phyloP scores from a whole-genome alignment of 176 grass and related monocot species.

The Phragmites australis region DNA sequence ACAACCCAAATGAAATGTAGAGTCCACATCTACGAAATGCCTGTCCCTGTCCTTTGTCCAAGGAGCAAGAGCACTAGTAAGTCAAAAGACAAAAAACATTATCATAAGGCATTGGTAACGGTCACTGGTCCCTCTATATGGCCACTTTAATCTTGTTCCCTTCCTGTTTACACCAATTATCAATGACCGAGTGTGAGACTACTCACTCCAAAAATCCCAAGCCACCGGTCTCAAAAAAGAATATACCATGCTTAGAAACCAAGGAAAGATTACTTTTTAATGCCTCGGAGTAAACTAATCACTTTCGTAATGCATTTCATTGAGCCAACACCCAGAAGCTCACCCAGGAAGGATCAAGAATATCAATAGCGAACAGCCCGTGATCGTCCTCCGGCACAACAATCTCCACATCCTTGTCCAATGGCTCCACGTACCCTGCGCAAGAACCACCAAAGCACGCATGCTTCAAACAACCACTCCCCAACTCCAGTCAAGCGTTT shows the following conservation, averaged over 20 bases:
- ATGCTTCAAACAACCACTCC: not conserved
- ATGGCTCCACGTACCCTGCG: constrained; percentile 73
- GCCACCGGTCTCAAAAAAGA: constrained; percentile 2
- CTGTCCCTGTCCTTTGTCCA: not conserved
- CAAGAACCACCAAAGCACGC: not conserved
- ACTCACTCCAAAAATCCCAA: not conserved
- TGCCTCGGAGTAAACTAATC: not conserved
- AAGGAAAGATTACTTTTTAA: constrained; percentile 14
- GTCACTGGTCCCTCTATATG: not conserved
- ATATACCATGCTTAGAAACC: constrained; percentile 29
- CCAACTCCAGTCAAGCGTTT: not conserved
- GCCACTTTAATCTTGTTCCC: not conserved
- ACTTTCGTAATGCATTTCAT: not conserved
- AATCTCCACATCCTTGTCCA: constrained; percentile 77
- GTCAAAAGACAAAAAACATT: not conserved
- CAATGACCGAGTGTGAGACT: not conserved
- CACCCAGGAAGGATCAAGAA: constrained; percentile 96
- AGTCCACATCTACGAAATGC: not conserved
- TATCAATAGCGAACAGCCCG: constrained; percentile 80
- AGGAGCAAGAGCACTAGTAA: not conserved
- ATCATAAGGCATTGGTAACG: not conserved
- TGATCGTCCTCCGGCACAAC: constrained; percentile 85
- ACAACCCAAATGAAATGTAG: not conserved
- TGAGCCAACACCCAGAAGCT: not conserved
- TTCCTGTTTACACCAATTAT: not conserved